Evolutionary conservation across 2,329 filamentous ascomycete genomes (phyloP).

Genomic region (Ustilaginoidea virens): DNA sequence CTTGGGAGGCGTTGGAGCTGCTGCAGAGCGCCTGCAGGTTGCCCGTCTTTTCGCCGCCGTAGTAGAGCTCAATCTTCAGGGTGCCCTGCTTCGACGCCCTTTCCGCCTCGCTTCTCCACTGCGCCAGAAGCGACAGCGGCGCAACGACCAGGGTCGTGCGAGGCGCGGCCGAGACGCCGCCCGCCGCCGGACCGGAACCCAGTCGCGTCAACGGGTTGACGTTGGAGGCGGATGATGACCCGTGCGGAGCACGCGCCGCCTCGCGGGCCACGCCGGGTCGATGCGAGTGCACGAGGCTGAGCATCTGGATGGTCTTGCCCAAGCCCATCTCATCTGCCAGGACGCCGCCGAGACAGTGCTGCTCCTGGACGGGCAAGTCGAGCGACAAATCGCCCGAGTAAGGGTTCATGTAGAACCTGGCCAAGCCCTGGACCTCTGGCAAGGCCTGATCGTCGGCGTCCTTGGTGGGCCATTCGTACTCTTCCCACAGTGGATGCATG

Average conservation of each 20-base stretch:
- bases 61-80: constrained; percentile 77
- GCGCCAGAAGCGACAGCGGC: constrained; percentile 88
- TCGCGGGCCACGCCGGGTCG: constrained; percentile 37
- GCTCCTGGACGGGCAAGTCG: constrained; percentile 84
- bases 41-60: constrained; percentile 68
- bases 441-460: constrained; percentile 74
- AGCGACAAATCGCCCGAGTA: constrained; percentile 90
- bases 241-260: no score
- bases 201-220: constrained; percentile 49
- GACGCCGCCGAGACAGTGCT: constrained; percentile 86
- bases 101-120: constrained; percentile 92
- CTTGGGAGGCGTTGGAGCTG: constrained; percentile 53
- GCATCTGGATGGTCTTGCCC: constrained; percentile 97
- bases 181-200: constrained; percentile 38
- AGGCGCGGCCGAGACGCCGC: constrained; percentile 52
- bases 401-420: constrained; percentile 85
- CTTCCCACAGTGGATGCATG: constrained; percentile 96
- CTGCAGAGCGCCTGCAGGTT: constrained; percentile 72
- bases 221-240: constrained; percentile 21
- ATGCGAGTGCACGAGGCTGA: constrained; percentile 81
- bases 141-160: constrained; percentile 91
- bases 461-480: constrained; percentile 77
- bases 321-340: constrained; percentile 95
- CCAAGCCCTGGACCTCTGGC: constrained; percentile 46
- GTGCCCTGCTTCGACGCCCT: constrained; percentile 78